phyloP scores from a whole-genome alignment of 2,329 filamentous ascomycete species.

The Trichophyton equinum region DNA sequence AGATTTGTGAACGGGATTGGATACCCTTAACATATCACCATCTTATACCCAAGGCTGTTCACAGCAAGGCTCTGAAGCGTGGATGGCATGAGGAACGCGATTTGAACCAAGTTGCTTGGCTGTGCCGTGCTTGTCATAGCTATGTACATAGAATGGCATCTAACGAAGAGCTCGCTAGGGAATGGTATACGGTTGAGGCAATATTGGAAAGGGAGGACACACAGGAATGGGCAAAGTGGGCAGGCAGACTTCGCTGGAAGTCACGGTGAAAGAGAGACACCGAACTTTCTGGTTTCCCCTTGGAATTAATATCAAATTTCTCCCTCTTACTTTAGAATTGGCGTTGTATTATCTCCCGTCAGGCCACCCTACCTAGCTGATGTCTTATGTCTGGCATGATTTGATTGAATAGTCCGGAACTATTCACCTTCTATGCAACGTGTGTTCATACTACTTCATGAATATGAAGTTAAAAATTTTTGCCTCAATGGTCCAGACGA shows the following conservation, averaged over 20 bases:
- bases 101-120: slow-evolving; percentile 70
- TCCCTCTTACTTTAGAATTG: background rate
- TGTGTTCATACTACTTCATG: background rate
- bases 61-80: slow-evolving; percentile 61
- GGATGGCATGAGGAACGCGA: slow-evolving; percentile 67
- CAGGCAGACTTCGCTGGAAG: slow-evolving; percentile 63
- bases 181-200: slow-evolving; percentile 60
- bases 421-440: background rate
- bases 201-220: slow-evolving; percentile 61
- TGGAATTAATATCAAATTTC: background rate
- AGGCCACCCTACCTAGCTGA: background rate
- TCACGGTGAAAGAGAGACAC: slow-evolving; percentile 26
- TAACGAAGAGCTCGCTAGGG: slow-evolving; percentile 65
- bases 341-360: background rate
- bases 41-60: slow-evolving; percentile 65
- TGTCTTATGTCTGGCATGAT: background rate
- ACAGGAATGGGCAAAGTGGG: slow-evolving; percentile 58
- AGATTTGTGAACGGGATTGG: slow-evolving; percentile 64
- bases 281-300: background rate
- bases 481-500: background rate
- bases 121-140: slow-evolving; percentile 71
- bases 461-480: background rate
- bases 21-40: slow-evolving; percentile 73
- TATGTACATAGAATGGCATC: slow-evolving; percentile 64
- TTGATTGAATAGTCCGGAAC: background rate